Evolutionary conservation across 352 stramenopile species (phyloP), one percentile per base, ranked within the genome.

Genomic region (Phytopythium oedochilum): DNA sequence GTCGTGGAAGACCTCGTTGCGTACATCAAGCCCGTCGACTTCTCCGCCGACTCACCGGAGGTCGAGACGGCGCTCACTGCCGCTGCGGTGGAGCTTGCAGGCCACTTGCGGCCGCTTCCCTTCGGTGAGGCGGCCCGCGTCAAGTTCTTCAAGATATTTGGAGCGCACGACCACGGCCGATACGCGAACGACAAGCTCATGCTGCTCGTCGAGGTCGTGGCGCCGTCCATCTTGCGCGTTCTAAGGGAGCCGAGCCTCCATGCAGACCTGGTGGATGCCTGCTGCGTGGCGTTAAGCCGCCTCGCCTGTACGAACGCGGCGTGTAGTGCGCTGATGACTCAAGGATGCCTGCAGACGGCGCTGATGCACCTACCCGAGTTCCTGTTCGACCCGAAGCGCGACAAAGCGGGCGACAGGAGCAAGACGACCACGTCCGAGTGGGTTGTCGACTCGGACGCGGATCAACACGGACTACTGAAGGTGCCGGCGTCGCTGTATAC

Each of bases 1-100:
- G 76, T 71, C 1, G 55, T 93, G 1, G 76, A 93, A 70, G 83
- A 89, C 53, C 59, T 93, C 14, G 65, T 89, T 31, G 62, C 68
- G 10, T 63, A 78, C 1, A 81, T 90, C 38, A 69, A 63, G 43
- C 65, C 75, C 8, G 68, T 63, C 12, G 78, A 89, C 51, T 85
- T 75, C 39, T 38, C 49, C 7, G 47, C 31, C 14, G 47, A 42
- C 34, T 25, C 29, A 0, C 31, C 32, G 15, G 61, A 70, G 0
- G 40, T 84, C 12, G 71, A 88, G 44, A 39, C 73, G 15, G 55
- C 59, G 2, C 71, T 71, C 38, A 68, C 73, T 18, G 31, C 75
- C 20, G 66, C 80, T 26, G 83, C 80, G 5, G 66, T 89, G 25
- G 74, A 93, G 42, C 60, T 91, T 4, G 49, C 68, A 0, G 83